Evolutionary conservation across 768 basidiomycete genomes (phyloP).

Genomic region (Phylloporus sp.): DNA sequence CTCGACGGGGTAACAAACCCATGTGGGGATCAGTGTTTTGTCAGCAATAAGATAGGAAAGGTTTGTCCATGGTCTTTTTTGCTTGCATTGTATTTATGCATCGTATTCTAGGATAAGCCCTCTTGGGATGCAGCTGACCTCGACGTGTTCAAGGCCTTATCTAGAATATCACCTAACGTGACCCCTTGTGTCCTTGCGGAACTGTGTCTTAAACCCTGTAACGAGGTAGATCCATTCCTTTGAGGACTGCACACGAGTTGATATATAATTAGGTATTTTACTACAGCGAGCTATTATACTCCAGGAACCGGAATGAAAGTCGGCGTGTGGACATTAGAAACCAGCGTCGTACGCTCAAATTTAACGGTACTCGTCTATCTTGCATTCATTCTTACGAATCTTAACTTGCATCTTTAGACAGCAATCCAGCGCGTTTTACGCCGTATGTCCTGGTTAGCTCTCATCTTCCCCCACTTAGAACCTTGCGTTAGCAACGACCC

Average conservation of each 20-base stretch:
- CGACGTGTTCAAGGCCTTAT: conserved; percentile 36
- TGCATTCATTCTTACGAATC: not conserved
- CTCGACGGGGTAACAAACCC: conserved; percentile 12
- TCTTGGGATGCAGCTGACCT: conserved; percentile 39
- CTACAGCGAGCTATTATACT: conserved; percentile 14
- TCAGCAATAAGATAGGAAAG: conserved; percentile 9
- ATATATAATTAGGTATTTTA: conserved; percentile 21
- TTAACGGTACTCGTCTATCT: conserved; percentile 18
- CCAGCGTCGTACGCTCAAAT: conserved; percentile 10
- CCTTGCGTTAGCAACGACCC: conserved; percentile 39
- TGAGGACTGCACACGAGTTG: not conserved
- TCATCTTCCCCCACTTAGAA: not conserved
- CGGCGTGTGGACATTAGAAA: conserved; percentile 1
- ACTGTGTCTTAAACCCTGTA: conserved; percentile 56
- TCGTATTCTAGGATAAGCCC: conserved; percentile 18
- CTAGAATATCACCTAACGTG: conserved; percentile 42
- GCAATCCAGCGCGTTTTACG: conserved; percentile 13
- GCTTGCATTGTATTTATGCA: not conserved
- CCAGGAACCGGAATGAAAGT: not conserved
- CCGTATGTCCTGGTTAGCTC: conserved; percentile 18
- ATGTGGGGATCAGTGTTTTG: conserved; percentile 29
- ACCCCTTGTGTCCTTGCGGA: conserved; percentile 53
- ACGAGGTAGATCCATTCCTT: conserved; percentile 40
- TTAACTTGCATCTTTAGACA: conserved; percentile 19
- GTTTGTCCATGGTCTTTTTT: conserved; percentile 10